A percentile compares a stretch with the other conserved stretches of the same genome.
Evolutionary conservation across 176 grass and related monocot genomes (phyloP).

Genomic region (Cenchrus fungigraminus): DNA sequence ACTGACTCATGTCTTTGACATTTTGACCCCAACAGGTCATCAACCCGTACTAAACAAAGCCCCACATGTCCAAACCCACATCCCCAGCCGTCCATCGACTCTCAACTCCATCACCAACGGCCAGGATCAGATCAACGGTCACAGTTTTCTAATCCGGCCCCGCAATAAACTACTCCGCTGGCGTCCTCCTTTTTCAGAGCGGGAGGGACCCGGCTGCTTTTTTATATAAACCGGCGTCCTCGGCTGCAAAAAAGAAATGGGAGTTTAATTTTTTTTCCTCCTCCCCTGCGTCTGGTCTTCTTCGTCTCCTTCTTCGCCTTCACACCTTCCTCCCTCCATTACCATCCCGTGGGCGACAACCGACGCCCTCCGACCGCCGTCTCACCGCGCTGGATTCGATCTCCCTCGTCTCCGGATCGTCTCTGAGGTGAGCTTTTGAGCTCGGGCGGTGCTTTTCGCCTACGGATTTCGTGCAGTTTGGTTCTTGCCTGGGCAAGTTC

Average conservation of each 20-base stretch:
- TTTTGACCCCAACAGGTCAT: constrained; percentile 42
- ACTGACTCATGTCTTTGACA: constrained; percentile 60
- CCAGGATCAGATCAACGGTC: not conserved
- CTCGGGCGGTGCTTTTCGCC: not conserved
- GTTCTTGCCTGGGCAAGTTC: constrained; percentile 6
- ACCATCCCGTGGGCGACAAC: constrained; percentile 23
- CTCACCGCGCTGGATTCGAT: not conserved
- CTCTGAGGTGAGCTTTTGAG: constrained; percentile 27
- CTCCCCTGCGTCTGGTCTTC: constrained; percentile 24
- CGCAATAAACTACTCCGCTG: constrained; percentile 2
- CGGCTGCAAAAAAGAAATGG: constrained; percentile 5
- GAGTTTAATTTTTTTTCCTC: not conserved
- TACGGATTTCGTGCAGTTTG: not conserved
- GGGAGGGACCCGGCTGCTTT: constrained; percentile 31
- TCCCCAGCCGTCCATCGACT: constrained; percentile 22
- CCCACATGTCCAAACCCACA: not conserved
- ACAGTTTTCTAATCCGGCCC: not conserved
- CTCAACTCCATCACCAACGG: not conserved
- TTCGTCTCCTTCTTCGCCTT: constrained; percentile 31
- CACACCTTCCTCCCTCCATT: constrained; percentile 35
- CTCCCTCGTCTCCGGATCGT: not conserved
- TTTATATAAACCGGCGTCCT: constrained; percentile 24
- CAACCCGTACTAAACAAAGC: not conserved
- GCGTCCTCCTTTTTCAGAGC: constrained; percentile 12
- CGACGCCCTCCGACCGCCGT: not conserved